Percentiles rank a stretch among this genome's conserved stretches.
Evolutionary conservation across 2,329 filamentous ascomycete species (phyloP).

Genomic region (Meredithiella fracta): DNA sequence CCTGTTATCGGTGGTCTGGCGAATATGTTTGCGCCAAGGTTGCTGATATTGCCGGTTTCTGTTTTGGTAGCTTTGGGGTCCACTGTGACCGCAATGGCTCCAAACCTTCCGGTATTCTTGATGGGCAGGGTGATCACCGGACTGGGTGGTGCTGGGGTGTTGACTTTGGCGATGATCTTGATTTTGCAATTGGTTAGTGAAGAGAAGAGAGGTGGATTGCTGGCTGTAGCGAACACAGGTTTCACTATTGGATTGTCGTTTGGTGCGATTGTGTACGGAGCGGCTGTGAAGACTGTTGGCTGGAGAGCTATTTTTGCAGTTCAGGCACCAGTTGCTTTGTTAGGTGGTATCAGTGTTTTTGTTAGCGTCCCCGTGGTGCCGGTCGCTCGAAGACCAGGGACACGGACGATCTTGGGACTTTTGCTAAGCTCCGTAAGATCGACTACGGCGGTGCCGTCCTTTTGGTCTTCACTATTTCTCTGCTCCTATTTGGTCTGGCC

Average conservation of each 20-base stretch:
- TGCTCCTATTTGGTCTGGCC: slow-evolving; percentile 57
- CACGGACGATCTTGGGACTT: not conserved
- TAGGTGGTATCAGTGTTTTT: slow-evolving; percentile 46
- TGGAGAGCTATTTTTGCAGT: slow-evolving; percentile 57
- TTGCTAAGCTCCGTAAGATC: slow-evolving; percentile 43
- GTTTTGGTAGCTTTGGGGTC: slow-evolving; percentile 43
- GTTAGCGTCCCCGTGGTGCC: slow-evolving; percentile 40
- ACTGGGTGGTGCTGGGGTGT: slow-evolving; percentile 51
- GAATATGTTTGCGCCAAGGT: slow-evolving; percentile 54
- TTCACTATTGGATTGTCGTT: slow-evolving; percentile 56
- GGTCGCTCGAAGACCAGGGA: not conserved
- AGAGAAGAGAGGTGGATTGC: slow-evolving; percentile 51
- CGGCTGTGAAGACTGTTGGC: slow-evolving; percentile 32
- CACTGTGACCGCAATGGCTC: slow-evolving; percentile 45
- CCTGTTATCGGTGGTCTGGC: slow-evolving; percentile 57
- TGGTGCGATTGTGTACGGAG: slow-evolving; percentile 54
- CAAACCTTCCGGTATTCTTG: slow-evolving; percentile 45
- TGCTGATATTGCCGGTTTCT: slow-evolving; percentile 47
- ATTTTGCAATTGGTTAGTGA: slow-evolving; percentile 57
- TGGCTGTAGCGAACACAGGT: slow-evolving; percentile 57
- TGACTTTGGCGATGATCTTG: slow-evolving; percentile 58
- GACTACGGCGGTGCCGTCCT: slow-evolving; percentile 59
- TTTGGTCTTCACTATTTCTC: slow-evolving; percentile 48
- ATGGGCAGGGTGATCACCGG: slow-evolving; percentile 52
- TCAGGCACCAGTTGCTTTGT: slow-evolving; percentile 48